Evolutionary conservation across 257 asterid species (phyloP), one percentile per base, ranked within the genome.

Genomic region (Dorcoceras hygrometricum): DNA sequence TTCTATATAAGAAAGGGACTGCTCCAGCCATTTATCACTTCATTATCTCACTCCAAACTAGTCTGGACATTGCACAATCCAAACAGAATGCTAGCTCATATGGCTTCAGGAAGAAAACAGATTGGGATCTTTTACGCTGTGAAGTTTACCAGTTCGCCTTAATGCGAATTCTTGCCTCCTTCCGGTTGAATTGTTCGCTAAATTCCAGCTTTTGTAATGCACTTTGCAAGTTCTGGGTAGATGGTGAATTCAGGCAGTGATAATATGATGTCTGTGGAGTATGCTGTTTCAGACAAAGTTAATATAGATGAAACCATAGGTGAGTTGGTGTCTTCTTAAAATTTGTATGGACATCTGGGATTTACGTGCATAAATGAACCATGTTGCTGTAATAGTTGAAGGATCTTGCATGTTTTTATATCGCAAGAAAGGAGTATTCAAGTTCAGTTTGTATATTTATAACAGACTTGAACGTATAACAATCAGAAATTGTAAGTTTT

Each of bases 181-280:
- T 64, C 61, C 31, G 11, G 4, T 65, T 54, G 59, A 66, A 9
- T 34, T 53, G 23, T 63, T 18, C 25, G 10, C 5, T 23, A 26
- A 18, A 24, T 66, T 39, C 62, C 54, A 28, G 72, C 32, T 56
- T 27, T 22, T 27, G 32, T n/a, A 4, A 0, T 6, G 28, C 29
- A 14, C 23, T 9, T 11, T 4, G 59, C 27, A 56, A 48, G 50
- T 36, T 8, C 10, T n/a, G 39, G 22, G 19, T 23, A 51, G 63
- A 78, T 73, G 82, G 80, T 69, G 68, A 53, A 53, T 68, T 51
- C 65, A 5, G 79, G 60, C 20, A 56, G 65, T 68, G 67, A 26
- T 22, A 20, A 27, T 0, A 18, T 8, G 36, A 59, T 65, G 23
- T 50, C 39, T 6, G 59, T 26, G 6, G 29, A 57, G 5, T 3